Base-by-base conservation (phyloP, 352 stramenopile species). In the Phytophthora cactorum region DNA sequence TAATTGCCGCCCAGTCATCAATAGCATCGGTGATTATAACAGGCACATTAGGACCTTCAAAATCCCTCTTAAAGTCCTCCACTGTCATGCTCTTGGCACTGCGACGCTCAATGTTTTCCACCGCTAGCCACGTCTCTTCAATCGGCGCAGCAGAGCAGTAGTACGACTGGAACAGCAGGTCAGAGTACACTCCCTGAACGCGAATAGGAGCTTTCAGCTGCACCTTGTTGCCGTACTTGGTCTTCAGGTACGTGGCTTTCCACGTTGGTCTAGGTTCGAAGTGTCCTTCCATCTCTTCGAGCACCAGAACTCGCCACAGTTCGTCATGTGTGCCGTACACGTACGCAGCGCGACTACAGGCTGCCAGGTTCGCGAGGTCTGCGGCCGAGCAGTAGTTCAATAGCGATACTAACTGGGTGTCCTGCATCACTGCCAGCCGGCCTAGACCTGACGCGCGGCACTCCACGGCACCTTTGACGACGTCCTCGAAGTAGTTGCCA, bases 141-240 rank as follows among this genome's bases (percentile, higher is more conserved):
- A 91, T 88, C 7, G 83, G 85, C 22, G 82, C 73, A 2, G 73
- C 70, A 1, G 84, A 81, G 49, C 87, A 96, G 67, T 92, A 93
- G 71, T 91, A 95, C 49, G 88, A 84, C 69, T 95, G 88, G 72
- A 96, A 97, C 17, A 96, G 72, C 54, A 94, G 52, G 51, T 97
- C 89, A n/a, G 85, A 95, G 70, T 95, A 97, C 54, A 97, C 81
- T 8, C 86, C 86, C 15, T 77, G 44, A 10, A 96, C 77, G 27
- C 52, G 61, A 34, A 96, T 77, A 9, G 77, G 78, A 10, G 39
- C 55, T 10, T 43, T 12, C 3, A 53, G 1, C 43, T 58, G 32
- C 52, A 49, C 38, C 27, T 74, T 75, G 8, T 77, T 59, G 8
- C 52, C 58, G 27, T 60, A 77, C 45, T 82, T 88, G 14, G 83